Evolutionary conservation across 2,329 filamentous ascomycete species (phyloP), one percentile per base, ranked within the genome.

Genomic region (Colletotrichum agaves): DNA sequence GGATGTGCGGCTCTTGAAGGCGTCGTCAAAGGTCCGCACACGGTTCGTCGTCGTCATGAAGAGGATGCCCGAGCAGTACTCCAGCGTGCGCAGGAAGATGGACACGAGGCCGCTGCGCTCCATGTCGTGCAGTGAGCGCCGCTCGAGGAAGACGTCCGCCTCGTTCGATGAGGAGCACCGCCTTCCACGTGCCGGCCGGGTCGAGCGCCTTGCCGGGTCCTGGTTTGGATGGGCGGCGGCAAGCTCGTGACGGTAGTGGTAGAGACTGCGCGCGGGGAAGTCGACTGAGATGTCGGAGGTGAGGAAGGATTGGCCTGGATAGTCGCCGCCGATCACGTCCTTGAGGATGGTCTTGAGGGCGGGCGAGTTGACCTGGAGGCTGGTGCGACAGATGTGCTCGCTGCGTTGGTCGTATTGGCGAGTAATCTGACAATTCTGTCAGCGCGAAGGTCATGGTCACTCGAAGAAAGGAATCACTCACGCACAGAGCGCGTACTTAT

Each of bases 121-220:
- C 59, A 97, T 90, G 73, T 97, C 93, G 70, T 93, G 90, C 74
- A 93, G 90, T 50, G 93, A 91, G 1, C 93, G 89, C 77, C 93
- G 91, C 82, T 96, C 92, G 8, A 97, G 82, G 80, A 94, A 94
- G 4, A 94, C 91, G 73, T 95, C 92, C 1, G 91, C 93, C 79
- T 97, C 94, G 73, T 97, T 97, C 94, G 1, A 97, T 87, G 2
- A 97, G 86, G 0, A 97, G 82, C 6, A 97, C 91, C 0, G 93
- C 93, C 17, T 93, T 92, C 93, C 93, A 97, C 0, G 89, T 88
- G 74, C 95, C 92, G 44, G 93, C 93, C 52, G 97, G 92, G 74
- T 92, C 89, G 69, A 94, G 85, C 57, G 97, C 94, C 77, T 92
- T 92, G 75, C 94, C 7, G 72, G 63, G 12, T 71, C 71, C 12